phyloP scores from a whole-genome alignment of 495 filamentous ascomycete species.

The Diplogelasinospora grovesii region DNA sequence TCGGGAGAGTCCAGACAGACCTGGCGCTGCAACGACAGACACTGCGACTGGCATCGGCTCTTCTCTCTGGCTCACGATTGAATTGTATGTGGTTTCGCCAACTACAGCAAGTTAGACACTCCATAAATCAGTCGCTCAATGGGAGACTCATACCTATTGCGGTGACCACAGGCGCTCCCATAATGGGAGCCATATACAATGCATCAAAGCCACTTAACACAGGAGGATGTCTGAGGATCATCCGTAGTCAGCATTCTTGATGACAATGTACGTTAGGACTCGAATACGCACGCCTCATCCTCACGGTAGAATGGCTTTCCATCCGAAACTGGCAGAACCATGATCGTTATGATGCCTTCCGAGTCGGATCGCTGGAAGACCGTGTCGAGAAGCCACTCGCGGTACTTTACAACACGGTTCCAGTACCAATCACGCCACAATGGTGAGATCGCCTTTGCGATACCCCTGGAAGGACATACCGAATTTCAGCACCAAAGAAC shows the following conservation, averaged over 20 bases:
- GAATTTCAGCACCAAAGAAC: too few relatives aligned
- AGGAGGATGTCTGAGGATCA: background rate
- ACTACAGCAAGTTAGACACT: background rate
- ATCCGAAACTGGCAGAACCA: slow-evolving; percentile 2
- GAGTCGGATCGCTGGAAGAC: slow-evolving; percentile 1
- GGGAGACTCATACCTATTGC: background rate
- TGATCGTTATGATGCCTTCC: background rate
- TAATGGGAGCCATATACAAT: slow-evolving; percentile 4
- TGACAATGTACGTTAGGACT: background rate
- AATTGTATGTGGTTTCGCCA: slow-evolving; percentile 1
- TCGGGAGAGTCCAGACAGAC: too few relatives aligned
- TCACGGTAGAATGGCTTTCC: slow-evolving; percentile 3
- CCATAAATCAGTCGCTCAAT: background rate
- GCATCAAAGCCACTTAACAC: slow-evolving; percentile 5
- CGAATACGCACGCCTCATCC: background rate
- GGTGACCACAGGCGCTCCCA: slow-evolving; percentile 2
- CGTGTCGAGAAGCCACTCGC: slow-evolving; percentile 1
- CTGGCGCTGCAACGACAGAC: slow-evolving; percentile 5
- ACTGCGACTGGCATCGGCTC: slow-evolving; percentile 5
- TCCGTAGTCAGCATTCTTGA: background rate
- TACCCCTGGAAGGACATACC: background rate
- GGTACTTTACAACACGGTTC: background rate
- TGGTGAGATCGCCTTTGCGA: background rate
- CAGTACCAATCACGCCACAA: slow-evolving; percentile 1
- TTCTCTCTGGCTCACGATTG: background rate